Evolutionary conservation across 2,329 filamentous ascomycete species (phyloP).

Genomic region (Colletotrichum somersetense): DNA sequence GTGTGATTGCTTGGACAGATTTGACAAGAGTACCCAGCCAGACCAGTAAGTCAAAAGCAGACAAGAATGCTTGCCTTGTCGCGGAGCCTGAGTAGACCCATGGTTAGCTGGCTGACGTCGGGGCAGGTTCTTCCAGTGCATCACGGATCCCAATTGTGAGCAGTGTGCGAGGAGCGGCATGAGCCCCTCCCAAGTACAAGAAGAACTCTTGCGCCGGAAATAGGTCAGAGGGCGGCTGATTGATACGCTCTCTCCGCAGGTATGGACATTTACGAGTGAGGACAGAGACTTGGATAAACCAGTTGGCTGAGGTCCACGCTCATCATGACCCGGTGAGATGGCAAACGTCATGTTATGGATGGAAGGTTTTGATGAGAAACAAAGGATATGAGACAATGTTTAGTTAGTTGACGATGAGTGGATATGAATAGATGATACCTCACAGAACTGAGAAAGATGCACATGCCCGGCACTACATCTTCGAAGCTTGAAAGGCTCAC

Average conservation of each 20-base stretch:
- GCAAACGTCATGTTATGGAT: too few relatives aligned
- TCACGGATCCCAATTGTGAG: slow-evolving; percentile 51
- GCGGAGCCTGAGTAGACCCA: neutral
- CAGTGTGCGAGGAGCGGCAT: slow-evolving; percentile 33
- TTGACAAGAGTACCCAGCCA: slow-evolving; percentile 37
- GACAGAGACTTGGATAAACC: neutral
- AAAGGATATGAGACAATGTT: neutral
- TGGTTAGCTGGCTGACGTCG: neutral
- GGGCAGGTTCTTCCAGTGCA: slow-evolving; percentile 52
- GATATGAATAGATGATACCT: neutral
- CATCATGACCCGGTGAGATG: neutral
- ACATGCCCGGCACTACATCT: too few relatives aligned
- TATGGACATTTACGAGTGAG: too few relatives aligned
- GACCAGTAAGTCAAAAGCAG: slow-evolving; percentile 39
- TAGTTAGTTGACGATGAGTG: neutral
- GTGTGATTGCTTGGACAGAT: slow-evolving; percentile 47
- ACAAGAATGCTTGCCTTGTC: neutral
- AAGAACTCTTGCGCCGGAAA: too few relatives aligned
- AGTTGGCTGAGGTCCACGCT: too few relatives aligned
- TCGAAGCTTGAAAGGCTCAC: neutral
- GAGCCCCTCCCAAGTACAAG: slow-evolving; percentile 3
- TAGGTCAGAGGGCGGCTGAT: neutral
- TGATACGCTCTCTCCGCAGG: neutral
- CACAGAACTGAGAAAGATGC: neutral
- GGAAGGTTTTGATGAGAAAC: neutral